phyloP scores from a whole-genome alignment of 1,284 basidiomycete genomes.

The Filobasidium uniguttulatum region DNA sequence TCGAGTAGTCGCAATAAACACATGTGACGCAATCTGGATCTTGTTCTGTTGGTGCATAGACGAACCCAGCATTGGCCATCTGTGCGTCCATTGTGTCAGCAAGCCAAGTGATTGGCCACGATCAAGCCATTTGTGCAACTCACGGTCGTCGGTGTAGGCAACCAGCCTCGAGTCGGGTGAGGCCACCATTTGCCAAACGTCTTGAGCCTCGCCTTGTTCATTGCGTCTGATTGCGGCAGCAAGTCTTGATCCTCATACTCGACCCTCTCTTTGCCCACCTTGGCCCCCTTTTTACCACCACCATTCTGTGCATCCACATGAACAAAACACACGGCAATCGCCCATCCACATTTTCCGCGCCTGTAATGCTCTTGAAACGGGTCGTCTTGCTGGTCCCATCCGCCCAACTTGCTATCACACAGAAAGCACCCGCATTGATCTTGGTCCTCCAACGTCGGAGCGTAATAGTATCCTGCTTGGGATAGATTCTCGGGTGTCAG shows the following conservation, averaged over 20 bases:
- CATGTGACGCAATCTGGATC: constrained; percentile 60
- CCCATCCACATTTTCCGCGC: constrained; percentile 53
- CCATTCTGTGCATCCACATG: constrained; percentile 27
- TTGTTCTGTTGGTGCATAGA: constrained; percentile 50
- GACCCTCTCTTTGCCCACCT: not conserved
- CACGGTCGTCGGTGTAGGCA: constrained; percentile 57
- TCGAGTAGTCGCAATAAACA: constrained; percentile 56
- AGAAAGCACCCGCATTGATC: constrained; percentile 49
- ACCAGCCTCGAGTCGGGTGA: constrained; percentile 52
- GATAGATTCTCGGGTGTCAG: constrained; percentile 58
- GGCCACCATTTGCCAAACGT: constrained; percentile 61
- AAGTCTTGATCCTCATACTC: constrained; percentile 45
- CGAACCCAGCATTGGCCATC: constrained; percentile 73
- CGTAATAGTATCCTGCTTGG: constrained; percentile 68
- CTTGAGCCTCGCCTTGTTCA: constrained; percentile 53
- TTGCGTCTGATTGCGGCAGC: constrained; percentile 49
- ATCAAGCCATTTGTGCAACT: too few species aligned
- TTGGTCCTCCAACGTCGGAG: constrained; percentile 47
- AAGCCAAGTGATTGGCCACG: not conserved
- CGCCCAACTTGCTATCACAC: constrained; percentile 59
- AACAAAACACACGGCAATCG: constrained; percentile 54
- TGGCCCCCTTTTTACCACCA: not conserved
- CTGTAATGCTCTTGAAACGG: constrained; percentile 59
- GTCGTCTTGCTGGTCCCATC: constrained; percentile 66
- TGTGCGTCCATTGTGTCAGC: constrained; percentile 26